Percentiles rank a stretch among this genome's conserved stretches.
phyloP scores from a whole-genome alignment of 1,139 yeast species.

The Geotrichum citri-aurantii region DNA sequence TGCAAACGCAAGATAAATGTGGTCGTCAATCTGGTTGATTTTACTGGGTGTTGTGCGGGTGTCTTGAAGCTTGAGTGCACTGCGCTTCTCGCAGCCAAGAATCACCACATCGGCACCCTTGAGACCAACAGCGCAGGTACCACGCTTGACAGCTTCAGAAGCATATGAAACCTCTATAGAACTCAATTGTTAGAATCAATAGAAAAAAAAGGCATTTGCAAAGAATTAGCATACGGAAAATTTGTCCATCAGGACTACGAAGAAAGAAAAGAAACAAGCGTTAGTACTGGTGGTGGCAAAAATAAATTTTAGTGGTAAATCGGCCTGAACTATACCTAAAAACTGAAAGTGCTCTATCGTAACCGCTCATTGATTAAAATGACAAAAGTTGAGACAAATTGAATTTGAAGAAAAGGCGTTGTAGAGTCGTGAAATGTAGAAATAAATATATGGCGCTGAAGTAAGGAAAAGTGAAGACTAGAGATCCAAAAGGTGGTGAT shows the following conservation, averaged over 20 bases:
- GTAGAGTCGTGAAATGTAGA: background rate
- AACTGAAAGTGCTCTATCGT: constrained; percentile 98
- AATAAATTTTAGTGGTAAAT: background rate
- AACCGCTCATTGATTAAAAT: constrained; percentile 73
- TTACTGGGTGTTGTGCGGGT: constrained; percentile 94
- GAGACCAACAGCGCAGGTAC: constrained; percentile 96
- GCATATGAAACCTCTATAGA: constrained; percentile 86
- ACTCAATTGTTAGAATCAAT: constrained; percentile 3
- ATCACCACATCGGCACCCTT: constrained; percentile 87
- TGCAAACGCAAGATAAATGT: constrained; percentile 88
- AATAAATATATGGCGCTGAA: background rate
- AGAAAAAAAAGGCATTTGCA: background rate
- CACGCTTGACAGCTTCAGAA: constrained; percentile 95
- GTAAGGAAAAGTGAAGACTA: background rate
- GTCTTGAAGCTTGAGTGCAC: constrained; percentile 91
- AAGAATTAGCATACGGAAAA: constrained; percentile 60
- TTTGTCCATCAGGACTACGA: constrained; percentile 93
- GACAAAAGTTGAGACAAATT: background rate
- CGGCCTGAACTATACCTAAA: constrained; percentile 62
- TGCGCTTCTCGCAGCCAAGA: constrained; percentile 93
- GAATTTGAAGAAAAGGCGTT: background rate
- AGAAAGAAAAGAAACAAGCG: constrained; percentile 22
- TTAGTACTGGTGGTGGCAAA: constrained; percentile 7
- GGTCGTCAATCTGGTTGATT: constrained; percentile 86
- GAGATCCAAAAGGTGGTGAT: constrained; percentile 10